Evolutionary conservation across 2,329 filamentous ascomycete species (phyloP).

Genomic region (Dactylellina parvicollis): DNA sequence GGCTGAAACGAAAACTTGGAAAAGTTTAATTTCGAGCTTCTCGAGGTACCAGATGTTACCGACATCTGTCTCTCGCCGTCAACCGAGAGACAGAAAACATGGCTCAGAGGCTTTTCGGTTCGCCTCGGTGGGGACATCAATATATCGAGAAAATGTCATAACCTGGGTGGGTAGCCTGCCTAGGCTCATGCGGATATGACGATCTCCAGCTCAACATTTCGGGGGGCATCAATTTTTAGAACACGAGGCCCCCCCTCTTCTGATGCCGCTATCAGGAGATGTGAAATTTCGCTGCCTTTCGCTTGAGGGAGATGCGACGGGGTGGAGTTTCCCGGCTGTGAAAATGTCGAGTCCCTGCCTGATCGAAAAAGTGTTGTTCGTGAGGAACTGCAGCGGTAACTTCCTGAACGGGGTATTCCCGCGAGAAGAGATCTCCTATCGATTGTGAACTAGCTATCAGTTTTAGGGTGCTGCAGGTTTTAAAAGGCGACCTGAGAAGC

Average conservation of each 20-base stretch:
- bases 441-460: not conserved
- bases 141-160: not conserved
- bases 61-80: not conserved
- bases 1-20: constrained; percentile 19
- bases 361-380: constrained; percentile 11
- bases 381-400: constrained; percentile 8
- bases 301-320: not conserved
- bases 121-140: constrained; percentile 4
- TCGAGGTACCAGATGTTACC: not conserved
- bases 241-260: not conserved
- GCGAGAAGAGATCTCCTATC: constrained; percentile 11
- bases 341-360: not conserved
- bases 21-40: not conserved
- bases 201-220: constrained; percentile 15
- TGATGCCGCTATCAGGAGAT: not conserved
- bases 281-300: constrained; percentile 2
- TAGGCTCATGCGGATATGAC: constrained; percentile 13
- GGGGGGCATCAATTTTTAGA: constrained; percentile 13
- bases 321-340: no score
- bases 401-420: constrained; percentile 26
- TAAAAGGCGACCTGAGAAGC: constrained; percentile 6
- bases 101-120: constrained; percentile 16
- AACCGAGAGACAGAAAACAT: not conserved
- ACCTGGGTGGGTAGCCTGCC: not conserved
- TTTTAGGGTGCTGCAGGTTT: constrained; percentile 15